A percentile compares a stretch with the other conserved stretches of the same genome.
phyloP scores from a whole-genome alignment of 2,329 filamentous ascomycete genomes.

The Aureobasidium uvarum region DNA sequence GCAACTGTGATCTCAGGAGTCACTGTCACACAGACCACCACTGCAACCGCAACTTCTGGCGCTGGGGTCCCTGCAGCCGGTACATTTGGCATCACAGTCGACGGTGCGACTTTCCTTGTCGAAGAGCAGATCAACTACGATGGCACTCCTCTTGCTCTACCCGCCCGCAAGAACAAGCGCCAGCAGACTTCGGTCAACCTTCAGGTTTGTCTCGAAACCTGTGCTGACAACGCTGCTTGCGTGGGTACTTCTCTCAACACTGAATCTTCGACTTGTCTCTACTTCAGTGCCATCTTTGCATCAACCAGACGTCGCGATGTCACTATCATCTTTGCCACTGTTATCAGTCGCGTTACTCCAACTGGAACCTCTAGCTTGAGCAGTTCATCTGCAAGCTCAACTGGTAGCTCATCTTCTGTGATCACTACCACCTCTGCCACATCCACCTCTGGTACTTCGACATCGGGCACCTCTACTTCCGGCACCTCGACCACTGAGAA shows the following conservation, averaged over 20 bases:
- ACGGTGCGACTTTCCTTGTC: constrained; percentile 10
- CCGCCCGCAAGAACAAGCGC: background rate
- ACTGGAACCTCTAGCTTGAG: background rate
- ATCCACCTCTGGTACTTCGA: background rate
- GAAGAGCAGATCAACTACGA: constrained; percentile 12
- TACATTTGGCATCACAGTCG: background rate
- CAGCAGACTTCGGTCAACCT: background rate
- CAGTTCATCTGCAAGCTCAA: background rate
- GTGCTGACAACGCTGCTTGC: background rate
- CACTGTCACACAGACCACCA: background rate
- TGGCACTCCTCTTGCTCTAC: background rate
- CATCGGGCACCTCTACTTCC: background rate
- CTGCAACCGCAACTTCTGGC: background rate
- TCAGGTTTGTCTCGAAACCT: background rate
- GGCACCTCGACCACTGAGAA: background rate
- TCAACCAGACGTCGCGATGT: constrained; percentile 3
- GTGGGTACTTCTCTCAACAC: constrained; percentile 12
- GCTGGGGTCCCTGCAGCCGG: background rate
- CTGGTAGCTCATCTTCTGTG: background rate
- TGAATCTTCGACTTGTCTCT: background rate
- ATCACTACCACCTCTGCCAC: constrained; percentile 3
- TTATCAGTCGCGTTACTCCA: background rate
- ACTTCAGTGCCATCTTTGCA: constrained; percentile 10
- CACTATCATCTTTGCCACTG: constrained; percentile 4
- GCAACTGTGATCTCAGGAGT: background rate